Evolutionary conservation across 108 stramenopile genomes (phyloP), one percentile per base, ranked within the genome.

Genomic region (Fragilaria radians): DNA sequence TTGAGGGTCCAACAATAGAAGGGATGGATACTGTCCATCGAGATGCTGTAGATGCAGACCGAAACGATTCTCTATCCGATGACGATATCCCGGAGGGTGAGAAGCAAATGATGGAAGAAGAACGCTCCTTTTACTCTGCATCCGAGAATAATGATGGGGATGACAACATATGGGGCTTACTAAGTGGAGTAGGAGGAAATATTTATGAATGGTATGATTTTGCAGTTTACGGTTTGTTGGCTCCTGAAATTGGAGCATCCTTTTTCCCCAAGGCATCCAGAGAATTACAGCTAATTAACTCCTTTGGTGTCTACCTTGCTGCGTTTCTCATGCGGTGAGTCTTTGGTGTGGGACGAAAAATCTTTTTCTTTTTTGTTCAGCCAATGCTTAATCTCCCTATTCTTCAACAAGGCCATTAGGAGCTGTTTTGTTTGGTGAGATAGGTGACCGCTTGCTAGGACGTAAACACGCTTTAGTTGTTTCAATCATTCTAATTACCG

Each of bases 161-260:
- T 67, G 82, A 83, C 54, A 83, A 78, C 45, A 79, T 83, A n/a
- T 83, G 82, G 82, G 82, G 82, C 56, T 58, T 83, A 27, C 65
- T 83, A 19, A 77, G 76, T 61, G 82, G 82, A 23, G 78, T 83
- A 3, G 74, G 73, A 29, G 82, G 82, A 7, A 83, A 83, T 59
- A 79, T 83, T 52, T 83, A 79, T 55, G 82, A 83, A 68, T 83
- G 82, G 82, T 94, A 90, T 65, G 93, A 94, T 60, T 94, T 94
- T 69, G 86, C 87, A 4, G 74, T 94, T 22, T 94, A 84, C 42
- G 93, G 93, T 19, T 76, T 78, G 33, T 70, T 94, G 49, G 80
- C 86, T 57, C 76, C 83, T 18, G 81, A 86, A 61, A 85, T 94
- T 23, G 80, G 83, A 26, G 62, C 66, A 9, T 53, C 71, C 17